phyloP scores from a whole-genome alignment of 495 filamentous ascomycete genomes.

The Acidomyces sp. region DNA sequence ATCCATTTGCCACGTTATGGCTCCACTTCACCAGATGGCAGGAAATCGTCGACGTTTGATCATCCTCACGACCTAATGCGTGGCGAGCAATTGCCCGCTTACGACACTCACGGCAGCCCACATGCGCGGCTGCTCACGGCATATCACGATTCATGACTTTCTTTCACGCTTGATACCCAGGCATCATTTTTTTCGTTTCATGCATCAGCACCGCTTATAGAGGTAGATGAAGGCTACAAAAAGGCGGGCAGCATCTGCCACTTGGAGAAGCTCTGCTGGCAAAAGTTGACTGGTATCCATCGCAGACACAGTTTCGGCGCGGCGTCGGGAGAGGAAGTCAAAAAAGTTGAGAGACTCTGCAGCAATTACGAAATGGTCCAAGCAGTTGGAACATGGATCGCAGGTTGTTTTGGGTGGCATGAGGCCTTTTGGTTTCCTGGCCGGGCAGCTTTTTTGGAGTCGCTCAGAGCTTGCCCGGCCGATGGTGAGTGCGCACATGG shows the following conservation, averaged over 20 bases:
- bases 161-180: constrained; percentile 15
- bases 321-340: too few species aligned
- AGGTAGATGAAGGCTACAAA: constrained; percentile 14
- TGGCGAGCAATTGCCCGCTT: constrained; percentile 16
- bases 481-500: too few species aligned
- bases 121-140: not conserved
- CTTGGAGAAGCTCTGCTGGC: constrained; percentile 11
- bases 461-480: too few species aligned
- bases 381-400: too few species aligned
- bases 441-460: too few species aligned
- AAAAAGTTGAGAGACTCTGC: too few species aligned
- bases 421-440: too few species aligned
- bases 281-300: not conserved
- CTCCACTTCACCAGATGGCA: constrained; percentile 5
- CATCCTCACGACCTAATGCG: constrained; percentile 5
- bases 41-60: constrained; percentile 17
- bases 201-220: constrained; percentile 7
- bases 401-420: too few species aligned
- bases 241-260: constrained; percentile 6
- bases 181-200: constrained; percentile 8
- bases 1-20: constrained; percentile 19
- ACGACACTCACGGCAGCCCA: constrained; percentile 8
- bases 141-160: constrained; percentile 1
- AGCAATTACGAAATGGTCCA: too few species aligned
- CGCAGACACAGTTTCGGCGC: not conserved